Base-by-base conservation (phyloP, 495 filamentous ascomycete species). In the Annulohypoxylon maeteangense region DNA sequence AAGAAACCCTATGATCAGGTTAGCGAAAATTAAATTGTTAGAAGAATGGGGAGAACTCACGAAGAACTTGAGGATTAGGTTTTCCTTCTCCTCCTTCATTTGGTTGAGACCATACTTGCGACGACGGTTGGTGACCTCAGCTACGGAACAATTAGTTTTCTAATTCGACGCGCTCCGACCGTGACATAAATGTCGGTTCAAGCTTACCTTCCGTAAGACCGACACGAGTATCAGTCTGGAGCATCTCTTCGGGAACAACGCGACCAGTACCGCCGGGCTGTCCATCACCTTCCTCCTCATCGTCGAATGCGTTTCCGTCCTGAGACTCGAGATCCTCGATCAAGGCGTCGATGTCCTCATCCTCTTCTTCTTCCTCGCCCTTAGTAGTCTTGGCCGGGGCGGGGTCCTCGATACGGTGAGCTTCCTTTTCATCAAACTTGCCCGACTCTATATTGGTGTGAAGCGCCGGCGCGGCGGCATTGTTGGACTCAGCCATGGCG, bases 61-160 rank as follows among this genome's bases (percentile, higher is more conserved):
- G 22, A 96, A 78, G 77, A 97, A 96, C 81, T 95, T 93, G 69
- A 94, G 84, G 54, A 94, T 78, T n/a, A 92, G 76, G 72, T 92
- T 95, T 76, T 90, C 88, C 81, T 93, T 95, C 81, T 95, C 91
- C 79, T 95, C 91, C 80, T 92, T 93, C 90, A 97, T 90, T 78
- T 91, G 87, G 75, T 97, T 97, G 75, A 91, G 83, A 79, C 93
- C 93, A 80, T 91, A 93, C 80, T 91, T 93, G 78, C 87, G 92
- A 54, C 92, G 88, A 31, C 92, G 88, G 64, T 81, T 74, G 45
- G 80, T 47, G 22, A 95, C 91, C 79, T 96, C 90, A n/a, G 77
- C 75, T 78, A 23, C 36, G 63, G 6, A 71, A 38, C 10, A 14
- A 58, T 74, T 45, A 74, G 71, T 62, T 25, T 25, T 22, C 25